A percentile compares a stretch with the other conserved stretches of the same genome.
Conservation (phyloP, 306 rosid genomes). For the Geum urbanum region DNA sequence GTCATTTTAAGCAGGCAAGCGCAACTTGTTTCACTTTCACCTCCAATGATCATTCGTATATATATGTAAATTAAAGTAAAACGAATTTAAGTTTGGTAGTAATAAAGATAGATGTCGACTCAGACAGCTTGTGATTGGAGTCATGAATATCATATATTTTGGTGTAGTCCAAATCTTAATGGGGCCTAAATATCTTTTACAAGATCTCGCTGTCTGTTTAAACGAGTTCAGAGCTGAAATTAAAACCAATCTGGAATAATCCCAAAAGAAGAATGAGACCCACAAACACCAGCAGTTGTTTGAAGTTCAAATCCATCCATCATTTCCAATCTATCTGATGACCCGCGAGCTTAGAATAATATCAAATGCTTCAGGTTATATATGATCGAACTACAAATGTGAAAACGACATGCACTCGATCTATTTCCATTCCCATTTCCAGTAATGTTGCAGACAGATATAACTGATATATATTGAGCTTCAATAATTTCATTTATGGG, state of each 20-base stretch:
- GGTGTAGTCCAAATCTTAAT: constrained; percentile 26
- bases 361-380: too few relatives aligned
- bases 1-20: constrained; percentile 43
- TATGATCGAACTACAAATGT: too few relatives aligned
- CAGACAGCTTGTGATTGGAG: neutral
- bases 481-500: too few relatives aligned
- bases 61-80: neutral
- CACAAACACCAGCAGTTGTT: neutral
- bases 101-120: neutral
- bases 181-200: constrained; percentile 67
- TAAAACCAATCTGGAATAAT: constrained; percentile 4
- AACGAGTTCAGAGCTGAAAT: constrained; percentile 22
- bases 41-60: constrained; percentile 36
- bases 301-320: neutral
- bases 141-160: neutral
- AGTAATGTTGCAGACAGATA: too few relatives aligned
- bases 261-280: constrained; percentile 21
- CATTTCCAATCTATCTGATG: neutral
- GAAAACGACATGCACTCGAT: too few relatives aligned
- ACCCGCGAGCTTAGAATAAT: neutral
- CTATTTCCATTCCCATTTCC: too few relatives aligned
- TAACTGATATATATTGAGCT: too few relatives aligned
- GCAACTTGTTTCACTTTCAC: constrained; percentile 32
- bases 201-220: constrained; percentile 59
- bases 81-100: constrained; percentile 10